These are phyloP conservation scores for Thielaviopsis ethacetica DNA, from an alignment of 2,329 filamentous ascomycete genomes.

Conservation along the genomic window DNA sequence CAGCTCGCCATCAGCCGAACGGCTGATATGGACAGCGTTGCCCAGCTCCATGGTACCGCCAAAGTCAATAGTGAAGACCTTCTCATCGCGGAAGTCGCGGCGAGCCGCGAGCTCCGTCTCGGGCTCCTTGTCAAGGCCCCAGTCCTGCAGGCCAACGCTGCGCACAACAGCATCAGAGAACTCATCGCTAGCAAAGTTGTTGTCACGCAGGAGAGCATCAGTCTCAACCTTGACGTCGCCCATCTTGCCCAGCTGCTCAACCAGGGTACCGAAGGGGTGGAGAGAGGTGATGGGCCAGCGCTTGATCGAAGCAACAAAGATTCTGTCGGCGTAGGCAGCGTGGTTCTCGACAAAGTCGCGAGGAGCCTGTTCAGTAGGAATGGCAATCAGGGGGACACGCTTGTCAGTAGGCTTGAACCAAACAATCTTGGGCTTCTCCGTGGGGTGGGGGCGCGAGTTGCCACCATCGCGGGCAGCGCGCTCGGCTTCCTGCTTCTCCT, in stretches of 20 bases:
- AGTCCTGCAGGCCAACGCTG: constrained; percentile 82
- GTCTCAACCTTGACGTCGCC: constrained; percentile 96
- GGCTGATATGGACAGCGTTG: constrained; percentile 84
- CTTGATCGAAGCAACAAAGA: constrained; percentile 98
- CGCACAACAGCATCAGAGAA: constrained; percentile 93
- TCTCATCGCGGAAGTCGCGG: constrained; percentile 79
- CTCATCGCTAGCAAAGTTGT: constrained; percentile 95
- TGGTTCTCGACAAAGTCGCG: constrained; percentile 98
- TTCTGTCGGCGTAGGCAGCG: constrained; percentile 90
- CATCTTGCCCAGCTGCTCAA: constrained; percentile 94
- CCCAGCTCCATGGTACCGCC: constrained; percentile 78
- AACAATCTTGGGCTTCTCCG: constrained; percentile 98
- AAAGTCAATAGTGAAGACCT: constrained; percentile 82
- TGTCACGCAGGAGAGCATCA: constrained; percentile 88
- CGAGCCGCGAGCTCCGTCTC: constrained; percentile 57
- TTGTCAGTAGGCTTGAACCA: constrained; percentile 99
- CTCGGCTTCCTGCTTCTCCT: constrained; percentile 98
- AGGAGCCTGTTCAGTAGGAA: constrained; percentile 93
- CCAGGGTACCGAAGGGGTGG: constrained; percentile 92
- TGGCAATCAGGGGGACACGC: constrained; percentile 92
- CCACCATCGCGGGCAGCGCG: constrained; percentile 75
- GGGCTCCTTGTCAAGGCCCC: constrained; percentile 72
- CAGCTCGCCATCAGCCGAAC: constrained; percentile 64
- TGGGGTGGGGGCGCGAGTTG: constrained; percentile 27
- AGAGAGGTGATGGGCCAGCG: constrained; percentile 99